Evolutionary conservation across 345 rosid genomes (phyloP).

Genomic region (Capsella bursapastoris): DNA sequence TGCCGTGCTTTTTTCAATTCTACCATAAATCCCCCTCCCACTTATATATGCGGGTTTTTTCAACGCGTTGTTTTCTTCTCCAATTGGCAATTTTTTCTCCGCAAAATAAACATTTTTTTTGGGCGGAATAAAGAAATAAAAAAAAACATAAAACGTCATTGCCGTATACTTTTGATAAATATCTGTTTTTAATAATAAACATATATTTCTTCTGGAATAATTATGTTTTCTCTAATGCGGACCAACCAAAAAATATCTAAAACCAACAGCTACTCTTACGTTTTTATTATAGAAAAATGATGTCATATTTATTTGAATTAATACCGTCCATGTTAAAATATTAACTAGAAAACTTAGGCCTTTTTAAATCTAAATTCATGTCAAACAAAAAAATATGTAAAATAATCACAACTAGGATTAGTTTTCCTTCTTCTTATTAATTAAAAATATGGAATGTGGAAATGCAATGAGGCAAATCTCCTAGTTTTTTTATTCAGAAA

Average conservation of each 20-base stretch:
- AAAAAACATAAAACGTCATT: constrained; percentile 3
- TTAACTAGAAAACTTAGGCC: too few relatives aligned
- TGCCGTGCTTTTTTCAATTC: constrained; percentile 15
- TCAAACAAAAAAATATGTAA: too few relatives aligned
- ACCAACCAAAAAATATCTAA: constrained; percentile 28
- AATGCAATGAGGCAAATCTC: too few relatives aligned
- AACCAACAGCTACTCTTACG: constrained; percentile 12
- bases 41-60: neutral
- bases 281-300: neutral
- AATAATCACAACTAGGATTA: too few relatives aligned
- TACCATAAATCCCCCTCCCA: neutral
- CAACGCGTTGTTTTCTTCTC: constrained; percentile 25
- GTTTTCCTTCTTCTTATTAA: too few relatives aligned
- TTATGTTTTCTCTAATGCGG: neutral
- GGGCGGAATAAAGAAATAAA: neutral
- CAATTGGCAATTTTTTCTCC: constrained; percentile 11
- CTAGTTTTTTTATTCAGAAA: too few relatives aligned
- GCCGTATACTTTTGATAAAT: neutral
- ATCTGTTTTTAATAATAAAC: neutral
- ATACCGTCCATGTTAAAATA: too few relatives aligned
- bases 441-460: too few relatives aligned
- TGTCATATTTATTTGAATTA: too few relatives aligned
- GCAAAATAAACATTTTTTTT: neutral
- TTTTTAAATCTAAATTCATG: too few relatives aligned
- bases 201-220: constrained; percentile 9